phyloP scores from a whole-genome alignment of 257 asterid species.

The Salvia splendens region DNA sequence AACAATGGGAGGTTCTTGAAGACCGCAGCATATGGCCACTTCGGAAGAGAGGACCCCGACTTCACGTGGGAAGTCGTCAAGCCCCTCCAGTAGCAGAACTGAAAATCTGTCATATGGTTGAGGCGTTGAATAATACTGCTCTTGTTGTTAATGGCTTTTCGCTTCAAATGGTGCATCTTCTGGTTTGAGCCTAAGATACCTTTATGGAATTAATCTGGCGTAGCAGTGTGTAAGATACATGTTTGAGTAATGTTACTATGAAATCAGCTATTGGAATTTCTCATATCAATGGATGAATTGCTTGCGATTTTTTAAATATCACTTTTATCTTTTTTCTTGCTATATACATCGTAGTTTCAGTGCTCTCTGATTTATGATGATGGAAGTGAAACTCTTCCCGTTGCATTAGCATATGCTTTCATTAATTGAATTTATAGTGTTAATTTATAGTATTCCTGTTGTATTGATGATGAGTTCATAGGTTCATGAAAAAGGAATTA shows the following conservation, averaged over 20 bases:
- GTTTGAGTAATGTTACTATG: slow-evolving; percentile 1
- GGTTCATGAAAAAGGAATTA: too few species aligned
- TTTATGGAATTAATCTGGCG: slow-evolving; percentile 5
- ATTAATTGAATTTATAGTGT: too few species aligned
- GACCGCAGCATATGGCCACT: slow-evolving; percentile 43
- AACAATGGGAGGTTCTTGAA: slow-evolving; percentile 41
- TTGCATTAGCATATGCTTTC: too few species aligned
- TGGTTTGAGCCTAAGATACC: slow-evolving; percentile 13
- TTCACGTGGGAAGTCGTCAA: slow-evolving; percentile 47
- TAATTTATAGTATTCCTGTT: too few species aligned
- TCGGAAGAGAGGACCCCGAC: slow-evolving; percentile 44
- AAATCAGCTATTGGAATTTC: slow-evolving; percentile 25
- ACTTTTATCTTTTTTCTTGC: neutral
- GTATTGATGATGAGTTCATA: too few species aligned
- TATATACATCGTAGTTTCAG: too few species aligned
- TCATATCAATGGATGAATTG: slow-evolving; percentile 30
- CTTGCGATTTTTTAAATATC: slow-evolving; percentile 1
- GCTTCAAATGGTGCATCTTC: neutral
- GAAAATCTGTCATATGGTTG: neutral
- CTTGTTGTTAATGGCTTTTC: slow-evolving; percentile 4
- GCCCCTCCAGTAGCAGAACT: slow-evolving; percentile 44
- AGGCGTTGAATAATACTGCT: slow-evolving; percentile 29
- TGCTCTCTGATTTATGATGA: too few species aligned
- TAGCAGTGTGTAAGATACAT: neutral
- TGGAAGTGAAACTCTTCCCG: too few species aligned